Evolutionary conservation across 2,329 filamentous ascomycete genomes (phyloP).

Genomic region (Corinectria fuckeliana): DNA sequence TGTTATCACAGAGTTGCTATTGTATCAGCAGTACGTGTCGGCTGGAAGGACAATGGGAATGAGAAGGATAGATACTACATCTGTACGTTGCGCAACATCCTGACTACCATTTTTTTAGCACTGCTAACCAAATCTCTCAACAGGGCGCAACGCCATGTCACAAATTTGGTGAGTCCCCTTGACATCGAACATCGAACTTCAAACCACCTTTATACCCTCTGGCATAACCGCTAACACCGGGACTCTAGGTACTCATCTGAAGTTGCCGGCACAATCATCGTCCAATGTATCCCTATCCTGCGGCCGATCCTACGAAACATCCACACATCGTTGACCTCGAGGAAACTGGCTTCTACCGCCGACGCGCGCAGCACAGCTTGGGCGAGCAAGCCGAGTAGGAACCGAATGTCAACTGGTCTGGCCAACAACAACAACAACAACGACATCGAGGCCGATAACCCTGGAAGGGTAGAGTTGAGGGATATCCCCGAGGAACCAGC

Average conservation of each 20-base stretch:
- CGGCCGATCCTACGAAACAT: conserved; percentile 50
- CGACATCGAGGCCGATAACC: neutral
- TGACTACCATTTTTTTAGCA: neutral
- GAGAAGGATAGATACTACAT: conserved; percentile 54
- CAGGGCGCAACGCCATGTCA: conserved; percentile 38
- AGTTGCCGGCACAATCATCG: conserved; percentile 60
- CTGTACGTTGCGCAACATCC: conserved; percentile 39
- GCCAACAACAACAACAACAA: conserved; percentile 8
- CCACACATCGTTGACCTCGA: conserved; percentile 34
- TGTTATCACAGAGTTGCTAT: conserved; percentile 48
- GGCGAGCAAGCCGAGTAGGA: conserved; percentile 30
- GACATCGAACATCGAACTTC: neutral
- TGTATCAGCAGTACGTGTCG: conserved; percentile 53
- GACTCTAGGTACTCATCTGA: conserved; percentile 53
- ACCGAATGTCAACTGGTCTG: conserved; percentile 22
- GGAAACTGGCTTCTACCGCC: conserved; percentile 26
- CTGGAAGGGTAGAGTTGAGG: conserved; percentile 26
- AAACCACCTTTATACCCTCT: neutral
- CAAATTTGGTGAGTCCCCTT: conserved; percentile 30
- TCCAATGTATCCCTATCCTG: conserved; percentile 60
- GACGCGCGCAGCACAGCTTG: conserved; percentile 27
- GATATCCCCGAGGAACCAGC: conserved; percentile 31
- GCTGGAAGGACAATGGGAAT: conserved; percentile 57
- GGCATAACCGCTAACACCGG: neutral
- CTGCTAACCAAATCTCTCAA: neutral